A percentile compares a stretch with the other conserved stretches of the same genome.
These are phyloP conservation scores for Xylaria bambusicola DNA, from an alignment of 495 filamentous ascomycete genomes.

Conservation along the genomic window DNA sequence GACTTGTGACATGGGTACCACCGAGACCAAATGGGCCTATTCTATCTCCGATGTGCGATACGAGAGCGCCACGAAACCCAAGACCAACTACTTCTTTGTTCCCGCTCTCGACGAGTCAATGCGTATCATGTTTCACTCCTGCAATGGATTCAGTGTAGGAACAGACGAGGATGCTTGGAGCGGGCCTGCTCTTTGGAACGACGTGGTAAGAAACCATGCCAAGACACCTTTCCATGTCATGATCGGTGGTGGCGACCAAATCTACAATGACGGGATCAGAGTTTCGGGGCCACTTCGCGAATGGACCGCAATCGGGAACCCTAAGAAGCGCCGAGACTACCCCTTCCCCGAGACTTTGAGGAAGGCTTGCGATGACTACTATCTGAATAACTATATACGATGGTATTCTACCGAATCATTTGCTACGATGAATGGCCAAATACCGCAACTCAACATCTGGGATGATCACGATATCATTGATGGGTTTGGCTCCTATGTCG, in stretches of 20 bases:
- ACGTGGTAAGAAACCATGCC: conserved; percentile 72
- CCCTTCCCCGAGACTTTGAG: conserved; percentile 75
- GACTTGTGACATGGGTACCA: conserved; percentile 53
- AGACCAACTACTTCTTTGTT: conserved; percentile 64
- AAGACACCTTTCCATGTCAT: conserved; percentile 87
- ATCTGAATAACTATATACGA: conserved; percentile 81
- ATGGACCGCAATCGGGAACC: conserved; percentile 83
- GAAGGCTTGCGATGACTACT: conserved; percentile 81
- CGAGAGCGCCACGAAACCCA: conserved; percentile 45
- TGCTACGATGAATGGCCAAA: conserved; percentile 77
- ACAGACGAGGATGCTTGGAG: conserved; percentile 84
- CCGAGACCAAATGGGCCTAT: conserved; percentile 64
- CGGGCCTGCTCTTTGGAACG: conserved; percentile 86
- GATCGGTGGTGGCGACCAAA: conserved; percentile 94
- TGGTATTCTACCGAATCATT: conserved; percentile 90
- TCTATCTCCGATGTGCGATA: conserved; percentile 51
- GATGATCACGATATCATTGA: conserved; percentile 93
- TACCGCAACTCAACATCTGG: conserved; percentile 93
- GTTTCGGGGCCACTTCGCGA: conserved; percentile 73
- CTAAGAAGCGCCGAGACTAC: conserved; percentile 75
- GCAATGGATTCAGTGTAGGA: conserved; percentile 93
- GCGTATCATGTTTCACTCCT: conserved; percentile 95
- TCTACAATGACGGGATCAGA: conserved; percentile 90
- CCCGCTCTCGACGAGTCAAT: conserved; percentile 81
- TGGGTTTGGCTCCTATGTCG: conserved; percentile 89